Base-by-base conservation (phyloP, 2,329 filamentous ascomycete species). In the Fusarium goolgardi region DNA sequence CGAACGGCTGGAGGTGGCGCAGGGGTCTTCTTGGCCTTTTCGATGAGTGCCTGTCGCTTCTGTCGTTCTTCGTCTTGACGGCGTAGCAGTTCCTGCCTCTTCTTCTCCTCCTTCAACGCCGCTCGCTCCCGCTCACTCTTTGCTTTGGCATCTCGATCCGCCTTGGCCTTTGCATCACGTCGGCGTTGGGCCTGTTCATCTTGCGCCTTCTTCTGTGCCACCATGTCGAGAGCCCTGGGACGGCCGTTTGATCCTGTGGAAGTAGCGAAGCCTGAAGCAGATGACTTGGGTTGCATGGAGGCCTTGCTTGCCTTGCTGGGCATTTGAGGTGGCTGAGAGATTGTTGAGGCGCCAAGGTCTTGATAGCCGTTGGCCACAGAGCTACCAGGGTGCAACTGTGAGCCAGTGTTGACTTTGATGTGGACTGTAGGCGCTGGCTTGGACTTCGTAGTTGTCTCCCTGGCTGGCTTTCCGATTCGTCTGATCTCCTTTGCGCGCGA, bases 191-290 rank as follows among this genome's bases (percentile, higher is more conserved):
- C 88, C 23, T 51, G 47, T 68, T 94, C 93, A 72, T 97, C 94
- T 76, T 90, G 90, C 76, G 97, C 93, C 75, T 91, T 95, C 78
- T 94, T 94, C 74, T 89, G 90, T 39, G 92, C 91, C 4, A 91
- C 92, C 47, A 91, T 84, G 55, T 94, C 88, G 23, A 94, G 81
- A 3, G 91, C 90, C 75, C 91, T 92, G 0, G 89, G 86, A 52
- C 90, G 88, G 3, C 86, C 83, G n/a, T 82, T 84, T 32, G 89
- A 85, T n/a, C 88, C 70, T 20, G 66, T 88, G 0, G 78, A 74
- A 7, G 70, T 71, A 76, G 91, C 92, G 54, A 94, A 82, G 73
- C 86, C 92, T 55, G 85, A 81, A 11, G 81, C 73, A 2, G 86
- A 86, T 6, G 80, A 71, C 68, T 88, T 89, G 1, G 81, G 82